phyloP scores from a whole-genome alignment of 345 rosid species.

The Bretschneidera sinensis region DNA sequence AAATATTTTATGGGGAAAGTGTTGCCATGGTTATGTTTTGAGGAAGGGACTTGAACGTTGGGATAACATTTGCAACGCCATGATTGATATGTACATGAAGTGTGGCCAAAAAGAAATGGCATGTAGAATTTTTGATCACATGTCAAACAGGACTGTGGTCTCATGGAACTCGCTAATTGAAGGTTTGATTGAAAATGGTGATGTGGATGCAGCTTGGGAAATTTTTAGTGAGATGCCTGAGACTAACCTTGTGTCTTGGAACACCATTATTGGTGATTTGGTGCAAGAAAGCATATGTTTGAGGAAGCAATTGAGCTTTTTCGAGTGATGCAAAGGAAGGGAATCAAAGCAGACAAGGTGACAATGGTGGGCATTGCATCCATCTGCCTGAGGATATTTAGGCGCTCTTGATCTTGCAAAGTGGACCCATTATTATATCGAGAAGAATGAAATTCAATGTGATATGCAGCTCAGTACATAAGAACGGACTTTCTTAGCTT shows the following conservation, averaged over 20 bases:
- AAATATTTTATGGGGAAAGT: constrained; percentile 34
- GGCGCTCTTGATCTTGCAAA: constrained; percentile 61
- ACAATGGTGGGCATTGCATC: constrained; percentile 58
- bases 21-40: constrained; percentile 51
- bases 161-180: constrained; percentile 58
- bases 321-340: constrained; percentile 47
- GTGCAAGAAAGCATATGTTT: constrained; percentile 51
- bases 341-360: constrained; percentile 41
- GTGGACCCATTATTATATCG: constrained; percentile 45
- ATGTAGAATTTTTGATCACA: constrained; percentile 33
- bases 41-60: constrained; percentile 50
- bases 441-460: constrained; percentile 30
- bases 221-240: constrained; percentile 54
- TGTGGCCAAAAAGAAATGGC: constrained; percentile 44
- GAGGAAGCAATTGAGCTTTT: constrained; percentile 60
- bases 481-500: background rate
- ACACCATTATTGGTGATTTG: constrained; percentile 47
- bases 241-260: constrained; percentile 55
- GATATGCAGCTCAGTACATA: constrained; percentile 50
- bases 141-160: constrained; percentile 49
- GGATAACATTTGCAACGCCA: constrained; percentile 46
- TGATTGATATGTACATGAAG: constrained; percentile 69
- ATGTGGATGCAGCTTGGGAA: constrained; percentile 46
- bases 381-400: constrained; percentile 59
- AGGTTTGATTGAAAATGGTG: constrained; percentile 44